Conservation (phyloP, 1,284 basidiomycete species). For the Ganoderma lingzhi region DNA sequence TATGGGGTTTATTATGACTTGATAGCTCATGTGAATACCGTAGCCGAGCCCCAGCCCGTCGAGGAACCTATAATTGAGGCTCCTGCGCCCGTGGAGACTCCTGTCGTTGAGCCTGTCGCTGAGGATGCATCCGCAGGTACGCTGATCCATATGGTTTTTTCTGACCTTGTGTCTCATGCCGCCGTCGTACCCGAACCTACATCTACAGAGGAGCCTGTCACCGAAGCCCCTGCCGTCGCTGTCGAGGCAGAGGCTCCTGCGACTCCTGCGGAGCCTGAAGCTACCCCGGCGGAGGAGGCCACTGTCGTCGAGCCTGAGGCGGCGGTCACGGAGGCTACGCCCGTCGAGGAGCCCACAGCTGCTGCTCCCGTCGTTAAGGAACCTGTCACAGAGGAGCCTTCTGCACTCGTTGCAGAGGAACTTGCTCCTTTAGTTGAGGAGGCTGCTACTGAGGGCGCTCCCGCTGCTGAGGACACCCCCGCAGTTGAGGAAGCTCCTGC, state of each 20-base stretch:
- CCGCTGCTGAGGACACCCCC: not conserved
- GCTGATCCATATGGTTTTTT: not conserved
- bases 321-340: not conserved
- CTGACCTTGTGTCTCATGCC: not conserved
- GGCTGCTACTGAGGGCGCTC: too few species aligned
- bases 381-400: slow-evolving; percentile 12
- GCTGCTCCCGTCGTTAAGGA: not conserved
- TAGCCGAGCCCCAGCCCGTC: not conserved
- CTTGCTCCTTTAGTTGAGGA: not conserved
- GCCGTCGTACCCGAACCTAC: not conserved
- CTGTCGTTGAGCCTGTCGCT: slow-evolving; percentile 1
- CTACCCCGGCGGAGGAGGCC: slow-evolving; percentile 6
- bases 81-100: not conserved
- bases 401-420: slow-evolving; percentile 6
- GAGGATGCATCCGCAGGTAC: slow-evolving; percentile 3
- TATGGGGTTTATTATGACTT: not conserved
- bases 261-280: not conserved
- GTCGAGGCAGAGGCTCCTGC: not conserved
- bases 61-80: not conserved
- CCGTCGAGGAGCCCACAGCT: slow-evolving; percentile 7
- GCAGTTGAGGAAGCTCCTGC: slow-evolving; percentile 11
- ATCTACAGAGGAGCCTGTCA: not conserved
- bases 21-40: not conserved
- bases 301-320: not conserved
- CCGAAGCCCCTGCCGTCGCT: not conserved